Evolutionary conservation across 164 flowering plant species (phyloP), one percentile per base, ranked within the genome.

Genomic region (Warburgia ugandensis): DNA sequence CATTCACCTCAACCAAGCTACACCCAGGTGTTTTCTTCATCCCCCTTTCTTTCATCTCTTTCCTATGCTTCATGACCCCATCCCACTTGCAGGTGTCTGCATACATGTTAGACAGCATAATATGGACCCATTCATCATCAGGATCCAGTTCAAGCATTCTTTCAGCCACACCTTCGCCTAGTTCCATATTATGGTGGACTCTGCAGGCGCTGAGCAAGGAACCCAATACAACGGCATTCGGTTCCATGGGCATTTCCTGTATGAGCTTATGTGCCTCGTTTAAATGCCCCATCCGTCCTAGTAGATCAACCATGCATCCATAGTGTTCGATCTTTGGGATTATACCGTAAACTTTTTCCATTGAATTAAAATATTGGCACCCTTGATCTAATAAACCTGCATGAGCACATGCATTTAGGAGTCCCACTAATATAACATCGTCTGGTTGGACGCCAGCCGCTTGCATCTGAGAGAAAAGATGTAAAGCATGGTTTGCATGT

Each of bases 281-380:
- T 31, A 61, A 25, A 30, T 28, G 33, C n/a, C 69, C 64, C 35
- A 46, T 59, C 36, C 67, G 60, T 1, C 73, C 68, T 3, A 64
- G 55, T 23, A 68, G 65, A 56, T 68, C 73, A 17, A 68, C 37
- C 66, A 60, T 56, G 25, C 73, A 64, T 16, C 66, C 68, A 22
- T 60, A 68, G 50, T 64, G 68, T 40, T 64, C 68, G 8, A 68
- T 25, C 50, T 64, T 64, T 4, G 63, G 63, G 21, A 33, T 38
- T 30, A 60, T 20, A 9, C 43, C 38, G 12, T 60, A 51, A 11
- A 8, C 38, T 10, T 19, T 54, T 20, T 58, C 56, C 67, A 67
- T 67, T 5, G 60, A 48, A 17, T 16, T 9, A 28, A 62, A 62
- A 29, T 48, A 37, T 28, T 17, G 9, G 32, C 42, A 29, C 30